Evolutionary conservation across 1,284 basidiomycete genomes (phyloP).

Genomic region (Meira nashicola): DNA sequence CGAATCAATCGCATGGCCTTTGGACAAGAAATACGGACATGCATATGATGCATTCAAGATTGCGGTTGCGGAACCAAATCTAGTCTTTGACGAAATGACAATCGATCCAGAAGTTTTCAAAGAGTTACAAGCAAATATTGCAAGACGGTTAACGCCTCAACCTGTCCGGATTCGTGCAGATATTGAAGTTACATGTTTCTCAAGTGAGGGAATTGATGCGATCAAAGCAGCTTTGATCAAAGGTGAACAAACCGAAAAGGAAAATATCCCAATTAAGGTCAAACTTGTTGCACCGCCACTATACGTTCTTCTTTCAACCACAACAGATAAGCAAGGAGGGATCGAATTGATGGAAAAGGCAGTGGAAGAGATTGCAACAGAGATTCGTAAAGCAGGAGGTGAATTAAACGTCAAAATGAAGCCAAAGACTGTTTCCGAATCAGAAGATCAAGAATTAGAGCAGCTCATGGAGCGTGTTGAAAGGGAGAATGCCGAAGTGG

Average conservation of each 20-base stretch:
- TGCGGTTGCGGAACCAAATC: slow-evolving; percentile 83
- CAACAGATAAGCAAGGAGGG: slow-evolving; percentile 92
- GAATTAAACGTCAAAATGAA: slow-evolving; percentile 93
- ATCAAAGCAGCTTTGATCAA: slow-evolving; percentile 86
- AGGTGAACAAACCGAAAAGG: slow-evolving; percentile 79
- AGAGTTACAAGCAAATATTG: slow-evolving; percentile 79
- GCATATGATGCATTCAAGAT: slow-evolving; percentile 98
- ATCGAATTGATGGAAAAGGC: slow-evolving; percentile 89
- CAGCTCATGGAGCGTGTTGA: slow-evolving; percentile 52
- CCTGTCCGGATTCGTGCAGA: slow-evolving; percentile 98
- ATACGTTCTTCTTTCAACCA: slow-evolving; percentile 91
- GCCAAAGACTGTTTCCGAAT: slow-evolving; percentile 52
- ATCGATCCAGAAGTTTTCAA: slow-evolving; percentile 62
- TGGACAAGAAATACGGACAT: slow-evolving; percentile 87
- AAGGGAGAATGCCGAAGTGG: slow-evolving; percentile 52
- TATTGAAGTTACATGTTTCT: slow-evolving; percentile 95
- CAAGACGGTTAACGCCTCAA: slow-evolving; percentile 90
- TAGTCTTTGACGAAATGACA: slow-evolving; percentile 71
- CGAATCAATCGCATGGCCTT: slow-evolving; percentile 86
- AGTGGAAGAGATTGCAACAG: slow-evolving; percentile 79
- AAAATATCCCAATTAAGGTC: slow-evolving; percentile 92
- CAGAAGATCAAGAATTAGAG: slow-evolving; percentile 52
- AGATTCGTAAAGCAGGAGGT: slow-evolving; percentile 73
- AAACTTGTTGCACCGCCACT: slow-evolving; percentile 93
- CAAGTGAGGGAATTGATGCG: slow-evolving; percentile 93